Evolutionary conservation across 2,329 filamentous ascomycete genomes (phyloP), one percentile per base, ranked within the genome.

Genomic region (Aureobasidium sp.): DNA sequence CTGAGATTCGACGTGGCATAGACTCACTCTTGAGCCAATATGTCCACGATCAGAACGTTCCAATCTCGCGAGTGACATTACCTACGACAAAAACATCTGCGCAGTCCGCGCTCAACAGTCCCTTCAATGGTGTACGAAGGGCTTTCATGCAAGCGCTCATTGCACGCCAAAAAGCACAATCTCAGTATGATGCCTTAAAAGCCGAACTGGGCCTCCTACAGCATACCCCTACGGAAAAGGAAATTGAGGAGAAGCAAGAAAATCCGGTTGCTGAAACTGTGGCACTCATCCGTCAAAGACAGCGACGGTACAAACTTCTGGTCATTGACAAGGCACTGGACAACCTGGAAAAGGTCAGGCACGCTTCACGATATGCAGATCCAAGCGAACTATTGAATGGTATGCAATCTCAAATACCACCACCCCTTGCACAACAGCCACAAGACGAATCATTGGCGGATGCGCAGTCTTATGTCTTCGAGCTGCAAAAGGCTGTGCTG

Each of bases 401-500:
- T 6, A 39, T 48, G 60, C 60, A 56, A 37, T 34, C 20, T 17
- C 41, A 47, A 42, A 8, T 42, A 15, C 29, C 42, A 15, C 60
- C 60, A 15, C 60, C 41, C 15, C 46, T 44, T 37, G 34, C 42
- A 5, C 41, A 48, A 26, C 50, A 48, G 29, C 37, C 41, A 9
- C 37, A 62, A 10, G 50, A 62, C 3, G 42, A 55, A 6, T 46
- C 39, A 7, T 37, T 53, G 20, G 42, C 60, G n/a, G 41, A 55
- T 17, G 41, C 41, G 4, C 41, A 62, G 10, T 39, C 51, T 26
- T 55, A 61, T 23, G 29, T 63, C 8, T 44, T 56, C 26, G 52
- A 61, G 36, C 37, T 64, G n/a, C 62, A 64, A 23, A 64, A 64
- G 26, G 63, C 61, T 6, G 63, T 64, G 26, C 61, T 64, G 29